Evolutionary conservation across 2,329 filamentous ascomycete species (phyloP).

Genomic region (Teratosphaeria destructans): DNA sequence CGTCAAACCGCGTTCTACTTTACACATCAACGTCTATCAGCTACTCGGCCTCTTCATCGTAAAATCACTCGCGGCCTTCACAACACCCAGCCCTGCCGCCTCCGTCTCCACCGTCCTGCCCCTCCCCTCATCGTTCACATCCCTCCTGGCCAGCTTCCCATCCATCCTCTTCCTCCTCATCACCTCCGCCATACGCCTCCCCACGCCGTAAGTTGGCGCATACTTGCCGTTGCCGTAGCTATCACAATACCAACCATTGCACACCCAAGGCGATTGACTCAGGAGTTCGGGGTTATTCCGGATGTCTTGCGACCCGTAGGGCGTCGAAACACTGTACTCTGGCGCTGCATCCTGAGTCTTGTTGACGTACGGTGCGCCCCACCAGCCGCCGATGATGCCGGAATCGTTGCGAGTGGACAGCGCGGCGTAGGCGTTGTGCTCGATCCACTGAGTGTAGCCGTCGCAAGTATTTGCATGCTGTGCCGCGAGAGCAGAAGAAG

Average conservation of each 20-base stretch:
- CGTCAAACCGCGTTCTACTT: neutral
- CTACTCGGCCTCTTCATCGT: neutral
- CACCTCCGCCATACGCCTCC: neutral
- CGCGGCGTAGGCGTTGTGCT: conserved; percentile 66
- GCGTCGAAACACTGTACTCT: conserved; percentile 20
- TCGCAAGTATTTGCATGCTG: conserved; percentile 53
- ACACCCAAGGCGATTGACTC: conserved; percentile 13
- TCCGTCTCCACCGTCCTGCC: conserved; percentile 87
- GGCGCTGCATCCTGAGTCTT: conserved; percentile 11
- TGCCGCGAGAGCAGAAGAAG: conserved; percentile 18
- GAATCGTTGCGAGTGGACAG: conserved; percentile 54
- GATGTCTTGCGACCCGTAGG: conserved; percentile 39
- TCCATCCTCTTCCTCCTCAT: neutral
- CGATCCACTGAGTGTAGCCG: conserved; percentile 64
- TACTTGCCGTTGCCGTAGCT: neutral
- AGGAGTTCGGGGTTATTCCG: conserved; percentile 29
- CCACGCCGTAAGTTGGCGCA: neutral
- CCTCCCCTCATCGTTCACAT: conserved; percentile 67
- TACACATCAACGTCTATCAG: neutral
- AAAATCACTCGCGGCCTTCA: conserved; percentile 46
- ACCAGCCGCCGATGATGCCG: conserved; percentile 80
- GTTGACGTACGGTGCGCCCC: conserved; percentile 41
- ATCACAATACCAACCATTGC: conserved; percentile 6
- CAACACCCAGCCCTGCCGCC: conserved; percentile 64
- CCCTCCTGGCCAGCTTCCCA: conserved; percentile 24